phyloP scores from a whole-genome alignment of 2,329 filamentous ascomycete species.

The Ciborinia camelliae region DNA sequence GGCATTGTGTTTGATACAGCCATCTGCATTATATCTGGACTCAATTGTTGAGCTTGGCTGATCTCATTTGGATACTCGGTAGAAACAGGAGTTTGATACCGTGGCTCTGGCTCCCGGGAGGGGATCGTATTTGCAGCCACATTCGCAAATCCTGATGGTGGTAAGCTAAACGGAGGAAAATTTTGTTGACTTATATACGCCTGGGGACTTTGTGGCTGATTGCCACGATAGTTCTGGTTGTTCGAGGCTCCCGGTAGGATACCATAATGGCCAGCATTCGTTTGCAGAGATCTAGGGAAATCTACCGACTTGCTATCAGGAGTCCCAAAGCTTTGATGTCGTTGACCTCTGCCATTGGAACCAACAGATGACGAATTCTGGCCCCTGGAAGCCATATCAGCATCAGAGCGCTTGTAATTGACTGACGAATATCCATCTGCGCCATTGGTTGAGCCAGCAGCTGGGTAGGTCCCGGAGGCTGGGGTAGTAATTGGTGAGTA shows the following conservation, averaged over 20 bases:
- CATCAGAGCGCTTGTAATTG: constrained; percentile 35
- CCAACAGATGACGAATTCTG: constrained; percentile 27
- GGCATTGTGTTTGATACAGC: constrained; percentile 68
- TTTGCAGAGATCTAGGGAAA: constrained; percentile 48
- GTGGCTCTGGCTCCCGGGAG: constrained; percentile 32
- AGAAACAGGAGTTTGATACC: constrained; percentile 34
- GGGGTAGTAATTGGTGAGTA: constrained; percentile 35
- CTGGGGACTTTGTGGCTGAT: constrained; percentile 43
- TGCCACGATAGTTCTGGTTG: constrained; percentile 45
- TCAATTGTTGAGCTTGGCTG: constrained; percentile 38
- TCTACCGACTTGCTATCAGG: constrained; percentile 36
- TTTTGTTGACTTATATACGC: constrained; percentile 58
- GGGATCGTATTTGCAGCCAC: constrained; percentile 40
- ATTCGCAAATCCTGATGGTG: constrained; percentile 54
- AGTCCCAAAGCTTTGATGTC: constrained; percentile 36
- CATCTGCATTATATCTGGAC: constrained; percentile 59
- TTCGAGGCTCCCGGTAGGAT: constrained; percentile 52
- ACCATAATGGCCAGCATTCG: constrained; percentile 48
- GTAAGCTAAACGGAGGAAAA: constrained; percentile 60
- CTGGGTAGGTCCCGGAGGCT: constrained; percentile 34
- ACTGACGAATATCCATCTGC: constrained; percentile 29
- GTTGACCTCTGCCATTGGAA: constrained; percentile 26
- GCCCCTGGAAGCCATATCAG: constrained; percentile 31
- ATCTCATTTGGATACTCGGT: constrained; percentile 35
- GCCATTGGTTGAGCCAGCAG: constrained; percentile 29